Conservation (phyloP, 106 monocot genomes). For the Cymbidium sinense region DNA sequence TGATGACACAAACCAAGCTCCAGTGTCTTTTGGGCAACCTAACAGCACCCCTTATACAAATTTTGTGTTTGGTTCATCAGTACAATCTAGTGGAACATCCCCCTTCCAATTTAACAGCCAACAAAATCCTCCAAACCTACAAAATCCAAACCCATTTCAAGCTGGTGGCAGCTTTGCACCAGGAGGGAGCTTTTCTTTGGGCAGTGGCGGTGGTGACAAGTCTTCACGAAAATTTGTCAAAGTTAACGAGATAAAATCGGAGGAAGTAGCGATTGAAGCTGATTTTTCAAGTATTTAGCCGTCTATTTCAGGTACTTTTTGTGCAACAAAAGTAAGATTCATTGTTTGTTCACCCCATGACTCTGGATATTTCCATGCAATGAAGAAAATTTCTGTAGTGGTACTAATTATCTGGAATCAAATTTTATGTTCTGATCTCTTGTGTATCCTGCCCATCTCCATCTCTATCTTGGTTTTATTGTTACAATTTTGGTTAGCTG, state of each 20-base stretch:
- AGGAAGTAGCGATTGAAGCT: constrained; percentile 20
- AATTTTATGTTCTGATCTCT: background rate
- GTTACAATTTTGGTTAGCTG: constrained; percentile 7
- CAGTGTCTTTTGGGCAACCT: constrained; percentile 50
- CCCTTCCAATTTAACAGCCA: constrained; percentile 54
- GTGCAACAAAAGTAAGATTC: constrained; percentile 2
- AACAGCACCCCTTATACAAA: constrained; percentile 13
- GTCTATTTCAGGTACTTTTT: background rate
- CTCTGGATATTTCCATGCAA: background rate
- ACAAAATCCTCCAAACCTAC: constrained; percentile 23
- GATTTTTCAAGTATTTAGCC: background rate
- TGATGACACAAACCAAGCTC: constrained; percentile 41
- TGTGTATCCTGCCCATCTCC: background rate
- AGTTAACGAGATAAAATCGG: constrained; percentile 31
- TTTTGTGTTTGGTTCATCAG: constrained; percentile 30
- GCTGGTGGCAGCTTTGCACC: constrained; percentile 29
- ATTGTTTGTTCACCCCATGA: background rate
- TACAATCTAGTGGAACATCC: constrained; percentile 17
- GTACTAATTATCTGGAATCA: background rate
- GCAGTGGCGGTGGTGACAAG: constrained; percentile 63
- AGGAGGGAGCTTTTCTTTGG: constrained; percentile 59
- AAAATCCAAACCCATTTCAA: constrained; percentile 40
- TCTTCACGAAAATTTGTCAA: constrained; percentile 38
- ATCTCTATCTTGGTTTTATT: background rate
- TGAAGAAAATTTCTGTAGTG: background rate